These are phyloP conservation scores for Neurospora sp. DNA, from an alignment of 495 filamentous ascomycete genomes.

Conservation along the genomic window DNA sequence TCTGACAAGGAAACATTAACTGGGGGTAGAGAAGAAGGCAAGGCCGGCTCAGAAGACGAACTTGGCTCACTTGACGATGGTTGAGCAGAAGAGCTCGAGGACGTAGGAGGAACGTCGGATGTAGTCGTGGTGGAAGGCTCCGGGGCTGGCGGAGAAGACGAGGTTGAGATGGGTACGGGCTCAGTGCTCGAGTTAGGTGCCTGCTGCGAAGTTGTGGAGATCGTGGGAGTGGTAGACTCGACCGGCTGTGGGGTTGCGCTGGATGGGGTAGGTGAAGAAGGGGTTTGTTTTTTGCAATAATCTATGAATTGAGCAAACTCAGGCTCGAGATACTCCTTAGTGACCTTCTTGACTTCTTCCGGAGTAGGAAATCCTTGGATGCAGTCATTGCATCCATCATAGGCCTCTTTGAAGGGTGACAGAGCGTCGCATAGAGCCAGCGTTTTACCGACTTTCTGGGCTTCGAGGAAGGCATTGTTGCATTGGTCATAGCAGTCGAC, in stretches of 20 bases:
- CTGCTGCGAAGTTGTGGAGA: constrained; percentile 16
- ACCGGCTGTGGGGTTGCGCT: constrained; percentile 7
- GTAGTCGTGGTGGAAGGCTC: constrained; percentile 13
- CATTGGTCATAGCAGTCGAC: no score
- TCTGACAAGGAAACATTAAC: not conserved
- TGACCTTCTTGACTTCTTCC: no score
- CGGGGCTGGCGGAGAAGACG: constrained; percentile 8
- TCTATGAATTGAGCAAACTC: constrained; percentile 19
- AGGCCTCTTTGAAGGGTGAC: no score
- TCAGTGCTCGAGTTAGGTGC: constrained; percentile 16
- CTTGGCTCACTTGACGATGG: not conserved
- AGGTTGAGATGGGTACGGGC: constrained; percentile 11
- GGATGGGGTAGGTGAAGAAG: not conserved
- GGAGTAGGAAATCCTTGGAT: no score
- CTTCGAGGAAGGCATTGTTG: no score
- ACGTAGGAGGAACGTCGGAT: not conserved
- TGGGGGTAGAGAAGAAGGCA: not conserved
- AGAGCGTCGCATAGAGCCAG: no score
- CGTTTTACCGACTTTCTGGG: no score
- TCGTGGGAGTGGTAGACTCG: constrained; percentile 9
- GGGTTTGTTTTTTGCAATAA: constrained; percentile 19
- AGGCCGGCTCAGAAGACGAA: not conserved
- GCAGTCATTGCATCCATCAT: no score
- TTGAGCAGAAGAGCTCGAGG: not conserved
- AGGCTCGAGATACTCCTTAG: constrained; percentile 14